These are phyloP conservation scores for Colletotrichum liriopes DNA, from an alignment of 2,329 filamentous ascomycete genomes.

Conservation along the genomic window DNA sequence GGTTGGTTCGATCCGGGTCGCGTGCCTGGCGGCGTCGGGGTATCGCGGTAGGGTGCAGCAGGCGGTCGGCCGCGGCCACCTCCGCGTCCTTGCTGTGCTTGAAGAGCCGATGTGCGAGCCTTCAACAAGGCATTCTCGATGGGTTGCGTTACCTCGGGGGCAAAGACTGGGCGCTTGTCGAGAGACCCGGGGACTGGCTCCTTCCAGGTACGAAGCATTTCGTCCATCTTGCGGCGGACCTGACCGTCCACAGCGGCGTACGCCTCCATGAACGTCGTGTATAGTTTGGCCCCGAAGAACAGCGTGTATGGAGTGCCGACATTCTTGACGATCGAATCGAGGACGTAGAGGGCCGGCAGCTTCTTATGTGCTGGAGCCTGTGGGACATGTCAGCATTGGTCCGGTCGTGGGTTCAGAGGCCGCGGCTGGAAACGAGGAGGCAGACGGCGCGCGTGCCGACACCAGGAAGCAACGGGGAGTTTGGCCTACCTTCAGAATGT, in stretches of 20 bases:
- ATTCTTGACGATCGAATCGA: constrained; percentile 99
- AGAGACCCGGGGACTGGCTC: constrained; percentile 94
- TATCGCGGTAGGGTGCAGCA: constrained; percentile 76
- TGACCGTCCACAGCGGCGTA: constrained; percentile 89
- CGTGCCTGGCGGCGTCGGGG: constrained; percentile 78
- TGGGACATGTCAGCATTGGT: constrained; percentile 55
- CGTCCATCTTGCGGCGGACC: constrained; percentile 92
- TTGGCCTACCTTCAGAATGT: constrained; percentile 90
- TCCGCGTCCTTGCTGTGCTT: constrained; percentile 66
- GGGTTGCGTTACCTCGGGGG: constrained; percentile 86
- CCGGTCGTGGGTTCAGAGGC: neutral
- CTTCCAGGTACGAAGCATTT: constrained; percentile 98
- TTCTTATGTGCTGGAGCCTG: constrained; percentile 92
- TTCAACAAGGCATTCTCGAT: constrained; percentile 97
- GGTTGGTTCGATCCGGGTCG: constrained; percentile 54
- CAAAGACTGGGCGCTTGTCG: constrained; percentile 93
- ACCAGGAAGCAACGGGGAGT: neutral
- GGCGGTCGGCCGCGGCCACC: constrained; percentile 35
- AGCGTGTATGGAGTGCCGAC: constrained; percentile 97
- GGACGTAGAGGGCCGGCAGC: constrained; percentile 94
- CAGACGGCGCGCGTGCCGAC: neutral
- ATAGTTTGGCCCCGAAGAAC: constrained; percentile 93
- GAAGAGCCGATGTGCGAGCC: constrained; percentile 70
- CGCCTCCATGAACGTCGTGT: constrained; percentile 95
- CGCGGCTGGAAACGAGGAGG: neutral